Conservation (phyloP, 2,329 filamentous ascomycete species). For the Hypoxylon sp. region DNA sequence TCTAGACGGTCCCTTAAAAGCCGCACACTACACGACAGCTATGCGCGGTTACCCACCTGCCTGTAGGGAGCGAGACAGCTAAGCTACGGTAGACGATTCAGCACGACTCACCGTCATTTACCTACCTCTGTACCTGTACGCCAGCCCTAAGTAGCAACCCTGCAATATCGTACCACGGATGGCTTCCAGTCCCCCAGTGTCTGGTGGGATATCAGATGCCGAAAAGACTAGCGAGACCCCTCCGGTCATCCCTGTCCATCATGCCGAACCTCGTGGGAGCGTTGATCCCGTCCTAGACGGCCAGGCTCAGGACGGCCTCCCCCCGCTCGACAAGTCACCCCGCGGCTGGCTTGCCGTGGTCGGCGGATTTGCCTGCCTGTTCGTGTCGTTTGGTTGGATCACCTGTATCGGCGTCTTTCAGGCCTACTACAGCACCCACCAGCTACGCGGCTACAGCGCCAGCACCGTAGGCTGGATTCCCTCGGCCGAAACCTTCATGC, state of each 20-base stretch:
- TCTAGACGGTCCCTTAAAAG: background rate
- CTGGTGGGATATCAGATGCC: background rate
- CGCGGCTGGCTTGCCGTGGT: conserved; percentile 9
- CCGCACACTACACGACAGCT: background rate
- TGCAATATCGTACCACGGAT: background rate
- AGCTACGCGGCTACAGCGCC: conserved; percentile 15
- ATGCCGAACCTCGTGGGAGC: background rate
- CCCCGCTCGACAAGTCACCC: background rate
- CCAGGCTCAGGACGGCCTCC: too few relatives aligned
- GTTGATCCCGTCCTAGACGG: too few relatives aligned
- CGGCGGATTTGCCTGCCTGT: conserved; percentile 12
- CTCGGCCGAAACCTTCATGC: background rate
- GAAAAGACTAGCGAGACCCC: background rate
- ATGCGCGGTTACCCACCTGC: background rate
- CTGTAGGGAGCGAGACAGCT: too few relatives aligned
- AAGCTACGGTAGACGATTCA: background rate
- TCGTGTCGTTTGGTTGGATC: conserved; percentile 21
- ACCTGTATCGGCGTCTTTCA: conserved; percentile 19
- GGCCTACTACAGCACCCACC: conserved; percentile 13
- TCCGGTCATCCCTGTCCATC: background rate
- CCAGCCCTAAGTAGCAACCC: too few relatives aligned
- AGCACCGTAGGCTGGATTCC: conserved; percentile 13
- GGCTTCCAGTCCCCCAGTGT: background rate
- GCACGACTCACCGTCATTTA: background rate
- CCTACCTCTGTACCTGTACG: too few relatives aligned